Base-by-base conservation (phyloP, 805 yeast genomes). In the Cyberlindnera mycetangii region DNA sequence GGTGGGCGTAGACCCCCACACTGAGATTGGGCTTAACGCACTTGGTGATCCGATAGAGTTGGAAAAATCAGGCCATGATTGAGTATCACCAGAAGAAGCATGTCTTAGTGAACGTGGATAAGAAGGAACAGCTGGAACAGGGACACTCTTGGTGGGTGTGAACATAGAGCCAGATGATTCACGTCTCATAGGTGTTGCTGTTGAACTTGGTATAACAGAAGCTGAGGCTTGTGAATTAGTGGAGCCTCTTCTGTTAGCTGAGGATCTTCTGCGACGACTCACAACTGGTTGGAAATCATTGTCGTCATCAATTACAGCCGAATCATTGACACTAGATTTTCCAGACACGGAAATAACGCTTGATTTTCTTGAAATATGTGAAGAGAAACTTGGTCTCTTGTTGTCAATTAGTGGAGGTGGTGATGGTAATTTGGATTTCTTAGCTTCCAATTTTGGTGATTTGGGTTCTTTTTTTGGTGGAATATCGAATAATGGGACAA, bases 401-500 rank as follows among this genome's bases (percentile, higher is more conserved):
- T 33, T 37, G 7, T 36, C 35, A 12, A 39, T 2, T 6, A 45
- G 31, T 3, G 43, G 41, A 2, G 41, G 30, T 14, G 41, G 43
- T 8, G 49, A 15, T 19, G 51, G 45, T 3, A 7, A n/a, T 27
- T 42, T 40, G 19, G 36, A 3, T 31, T 44, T 50, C 20, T 44
- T 47, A 10, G 56, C 35, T 17, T 51, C 55, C 7, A 41, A 6
- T 30, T 42, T 54, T 33, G 57, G 56, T 14, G 51, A 41, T 18
- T 39, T 52, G 39, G 41, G 20, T n/a, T 50, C 54, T 32, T 47
- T 46, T 44, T 53, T 56, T 8, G 47, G 18, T 7, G 46, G 36
- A 2, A 56, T 32, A 44, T 70, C 74, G 45, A 69, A 58, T 12
- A 64, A 40, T 2, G 74, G 72, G n/a, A 56, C 59, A 44, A 69